Percentiles rank a stretch among this genome's conserved stretches.
These are phyloP conservation scores for Amauroascus verrucosus DNA, from an alignment of 2,329 filamentous ascomycete genomes.

Conservation along the genomic window DNA sequence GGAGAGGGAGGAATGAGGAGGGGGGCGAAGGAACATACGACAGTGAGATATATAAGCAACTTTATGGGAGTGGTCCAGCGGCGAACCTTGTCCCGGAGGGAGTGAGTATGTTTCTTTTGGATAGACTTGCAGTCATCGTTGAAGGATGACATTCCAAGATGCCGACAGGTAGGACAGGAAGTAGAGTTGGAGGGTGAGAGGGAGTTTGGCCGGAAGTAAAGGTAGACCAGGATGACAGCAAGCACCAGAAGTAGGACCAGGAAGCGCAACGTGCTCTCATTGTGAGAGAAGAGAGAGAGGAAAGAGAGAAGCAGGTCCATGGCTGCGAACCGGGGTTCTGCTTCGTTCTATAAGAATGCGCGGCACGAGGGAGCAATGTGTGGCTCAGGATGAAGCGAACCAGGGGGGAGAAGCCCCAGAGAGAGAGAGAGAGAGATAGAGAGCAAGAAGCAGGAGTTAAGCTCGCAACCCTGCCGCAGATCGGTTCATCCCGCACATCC, in stretches of 20 bases:
- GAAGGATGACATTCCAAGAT: not conserved
- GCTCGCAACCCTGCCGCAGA: not conserved
- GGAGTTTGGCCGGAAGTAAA: not conserved
- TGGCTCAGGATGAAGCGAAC: not conserved
- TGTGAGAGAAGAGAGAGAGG: not conserved
- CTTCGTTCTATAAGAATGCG: not conserved
- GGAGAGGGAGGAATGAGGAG: not conserved
- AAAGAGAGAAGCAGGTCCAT: not conserved
- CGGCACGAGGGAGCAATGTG: not conserved
- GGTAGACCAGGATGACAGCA: not conserved
- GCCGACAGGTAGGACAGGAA: not conserved
- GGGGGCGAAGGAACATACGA: not conserved
- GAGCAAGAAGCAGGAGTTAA: no score
- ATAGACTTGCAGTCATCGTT: not conserved
- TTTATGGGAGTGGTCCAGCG: not conserved
- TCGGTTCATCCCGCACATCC: not conserved
- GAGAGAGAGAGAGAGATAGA: not conserved
- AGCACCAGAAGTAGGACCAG: not conserved
- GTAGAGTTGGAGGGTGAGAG: not conserved
- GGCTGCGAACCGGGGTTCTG: not conserved
- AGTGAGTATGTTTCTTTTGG: not conserved
- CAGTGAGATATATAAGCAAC: conserved; percentile 3
- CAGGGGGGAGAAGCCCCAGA: not conserved
- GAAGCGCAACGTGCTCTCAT: not conserved
- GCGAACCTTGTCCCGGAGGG: not conserved